Conservation (phyloP, 257 asterid species). For the Marsdenia floribunda region DNA sequence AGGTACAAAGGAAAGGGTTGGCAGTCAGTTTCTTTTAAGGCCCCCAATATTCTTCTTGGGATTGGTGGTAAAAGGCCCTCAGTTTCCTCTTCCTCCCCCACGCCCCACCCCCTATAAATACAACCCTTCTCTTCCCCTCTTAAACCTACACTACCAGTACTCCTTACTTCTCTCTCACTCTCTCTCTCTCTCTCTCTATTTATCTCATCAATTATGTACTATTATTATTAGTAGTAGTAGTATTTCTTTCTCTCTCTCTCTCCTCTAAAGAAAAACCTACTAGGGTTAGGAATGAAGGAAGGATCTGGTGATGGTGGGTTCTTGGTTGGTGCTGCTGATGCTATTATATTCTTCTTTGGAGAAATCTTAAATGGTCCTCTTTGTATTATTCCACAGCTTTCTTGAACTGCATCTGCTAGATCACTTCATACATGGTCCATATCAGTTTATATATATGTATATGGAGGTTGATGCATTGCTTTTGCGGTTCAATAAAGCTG, state of each 20-base stretch:
- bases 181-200: background rate
- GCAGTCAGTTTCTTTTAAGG: constrained; percentile 25
- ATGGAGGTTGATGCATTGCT: constrained; percentile 6
- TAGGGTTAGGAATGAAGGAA: constrained; percentile 34
- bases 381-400: constrained; percentile 93
- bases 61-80: constrained; percentile 58
- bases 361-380: constrained; percentile 36
- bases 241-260: background rate
- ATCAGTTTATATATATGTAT: too few relatives aligned
- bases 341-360: too few relatives aligned
- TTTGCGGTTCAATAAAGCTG: constrained; percentile 84
- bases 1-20: constrained; percentile 5
- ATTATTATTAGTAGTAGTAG: too few relatives aligned
- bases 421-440: background rate
- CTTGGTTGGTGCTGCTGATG: too few relatives aligned
- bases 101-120: constrained; percentile 48
- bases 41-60: constrained; percentile 96
- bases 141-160: constrained; percentile 24
- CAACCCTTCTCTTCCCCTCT: constrained; percentile 28
- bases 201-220: background rate
- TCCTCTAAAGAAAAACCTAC: constrained; percentile 31
- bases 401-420: constrained; percentile 68
- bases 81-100: constrained; percentile 9
- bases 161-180: background rate
- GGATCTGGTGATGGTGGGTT: background rate